Evolutionary conservation across 192 early-diverging fungal genomes (phyloP).

Genomic region (Coemansia sp.): DNA sequence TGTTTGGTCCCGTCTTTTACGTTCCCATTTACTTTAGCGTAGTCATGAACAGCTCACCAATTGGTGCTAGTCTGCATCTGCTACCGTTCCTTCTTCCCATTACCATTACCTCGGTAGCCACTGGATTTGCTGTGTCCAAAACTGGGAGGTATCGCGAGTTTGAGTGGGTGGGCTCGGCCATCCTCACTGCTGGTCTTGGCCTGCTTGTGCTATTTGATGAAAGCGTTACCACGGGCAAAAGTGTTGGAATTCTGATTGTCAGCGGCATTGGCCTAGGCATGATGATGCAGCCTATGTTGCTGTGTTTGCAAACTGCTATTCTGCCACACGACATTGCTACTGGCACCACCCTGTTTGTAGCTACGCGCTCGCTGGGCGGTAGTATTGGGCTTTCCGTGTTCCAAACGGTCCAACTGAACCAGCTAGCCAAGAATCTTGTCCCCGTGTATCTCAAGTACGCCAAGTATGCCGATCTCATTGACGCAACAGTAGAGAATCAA

Average conservation of each 20-base stretch:
- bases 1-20: slow-evolving; percentile 62
- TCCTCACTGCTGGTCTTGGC: slow-evolving; percentile 61
- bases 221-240: slow-evolving; percentile 46
- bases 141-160: slow-evolving; percentile 63
- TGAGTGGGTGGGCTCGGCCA: slow-evolving; percentile 60
- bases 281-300: slow-evolving; percentile 65
- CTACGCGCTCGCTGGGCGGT: slow-evolving; percentile 63
- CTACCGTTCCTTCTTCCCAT: slow-evolving; percentile 74
- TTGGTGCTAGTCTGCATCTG: slow-evolving; percentile 66
- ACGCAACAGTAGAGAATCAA: slow-evolving; percentile 38
- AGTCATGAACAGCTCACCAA: slow-evolving; percentile 69
- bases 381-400: slow-evolving; percentile 59
- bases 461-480: slow-evolving; percentile 34
- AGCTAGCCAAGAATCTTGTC: slow-evolving; percentile 13
- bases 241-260: slow-evolving; percentile 65
- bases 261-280: slow-evolving; percentile 73
- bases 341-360: slow-evolving; percentile 63
- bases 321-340: slow-evolving; percentile 60
- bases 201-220: slow-evolving; percentile 58
- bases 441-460: slow-evolving; percentile 44
- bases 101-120: slow-evolving; percentile 61
- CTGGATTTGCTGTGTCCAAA: slow-evolving; percentile 62
- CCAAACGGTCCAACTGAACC: slow-evolving; percentile 51
- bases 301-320: slow-evolving; percentile 68
- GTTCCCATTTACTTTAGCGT: slow-evolving; percentile 66